phyloP scores from a whole-genome alignment of 2,329 filamentous ascomycete species.

The Grosmannia serpens region DNA sequence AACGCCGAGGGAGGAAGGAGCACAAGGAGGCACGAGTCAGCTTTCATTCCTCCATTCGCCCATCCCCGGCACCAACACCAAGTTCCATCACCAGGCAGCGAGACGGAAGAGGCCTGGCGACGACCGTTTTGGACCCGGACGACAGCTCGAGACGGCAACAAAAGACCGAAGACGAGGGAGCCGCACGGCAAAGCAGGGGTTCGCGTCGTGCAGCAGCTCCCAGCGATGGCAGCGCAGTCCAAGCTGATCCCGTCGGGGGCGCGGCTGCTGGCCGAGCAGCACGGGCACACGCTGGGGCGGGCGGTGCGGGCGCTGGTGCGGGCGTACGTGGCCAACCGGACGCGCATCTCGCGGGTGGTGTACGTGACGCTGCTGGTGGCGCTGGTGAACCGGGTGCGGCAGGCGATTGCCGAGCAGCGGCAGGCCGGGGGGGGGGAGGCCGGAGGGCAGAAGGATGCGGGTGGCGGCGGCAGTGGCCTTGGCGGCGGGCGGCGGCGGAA shows the following conservation, averaged over 20 bases:
- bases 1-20: too few relatives aligned
- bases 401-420: constrained; percentile 72
- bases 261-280: constrained; percentile 29
- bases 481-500: constrained; percentile 43
- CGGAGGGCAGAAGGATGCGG: neutral
- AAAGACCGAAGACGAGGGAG: too few relatives aligned
- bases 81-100: too few relatives aligned
- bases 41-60: too few relatives aligned
- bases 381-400: constrained; percentile 67
- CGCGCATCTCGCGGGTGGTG: constrained; percentile 68
- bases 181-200: too few relatives aligned
- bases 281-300: constrained; percentile 53
- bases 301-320: constrained; percentile 55
- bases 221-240: constrained; percentile 47
- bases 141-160: too few relatives aligned
- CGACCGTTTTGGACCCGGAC: too few relatives aligned
- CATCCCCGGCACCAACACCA: too few relatives aligned
- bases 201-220: neutral
- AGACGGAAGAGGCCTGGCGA: too few relatives aligned
- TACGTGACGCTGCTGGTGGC: constrained; percentile 74
- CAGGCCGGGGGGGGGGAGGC: constrained; percentile 51
- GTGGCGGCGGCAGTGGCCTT: neutral
- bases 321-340: constrained; percentile 70
- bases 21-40: too few relatives aligned
- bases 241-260: constrained; percentile 40